Evolutionary conservation across 768 basidiomycete species (phyloP).

Genomic region (Chalciporus piperatus): DNA sequence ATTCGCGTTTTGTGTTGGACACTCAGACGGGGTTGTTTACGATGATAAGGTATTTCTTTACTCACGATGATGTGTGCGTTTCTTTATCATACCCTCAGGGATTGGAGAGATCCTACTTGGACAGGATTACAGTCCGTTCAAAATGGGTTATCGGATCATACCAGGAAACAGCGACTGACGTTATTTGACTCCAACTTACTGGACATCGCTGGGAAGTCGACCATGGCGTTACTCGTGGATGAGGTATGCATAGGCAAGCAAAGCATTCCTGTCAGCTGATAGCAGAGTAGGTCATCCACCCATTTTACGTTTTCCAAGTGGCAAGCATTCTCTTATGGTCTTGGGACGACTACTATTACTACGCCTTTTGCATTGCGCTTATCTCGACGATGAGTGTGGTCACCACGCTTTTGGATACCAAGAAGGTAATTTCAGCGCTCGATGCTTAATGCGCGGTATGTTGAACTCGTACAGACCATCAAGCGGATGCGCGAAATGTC

Average conservation of each 20-base stretch:
- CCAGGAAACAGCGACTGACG: slow-evolving; percentile 60
- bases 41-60: slow-evolving; percentile 64
- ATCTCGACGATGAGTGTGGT: slow-evolving; percentile 83
- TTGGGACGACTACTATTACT: slow-evolving; percentile 93
- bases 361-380: slow-evolving; percentile 93
- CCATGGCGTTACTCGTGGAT: slow-evolving; percentile 74
- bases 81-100: slow-evolving; percentile 43
- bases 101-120: slow-evolving; percentile 89
- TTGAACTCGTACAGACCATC: slow-evolving; percentile 61
- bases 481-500: slow-evolving; percentile 96
- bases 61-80: neutral
- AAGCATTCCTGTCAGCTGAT: slow-evolving; percentile 1
- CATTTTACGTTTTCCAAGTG: slow-evolving; percentile 98
- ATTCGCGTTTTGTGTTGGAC: slow-evolving; percentile 87
- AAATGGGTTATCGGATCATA: slow-evolving; percentile 53
- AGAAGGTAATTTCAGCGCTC: slow-evolving; percentile 53
- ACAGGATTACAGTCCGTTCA: slow-evolving; percentile 58
- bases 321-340: slow-evolving; percentile 94
- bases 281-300: slow-evolving; percentile 74
- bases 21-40: slow-evolving; percentile 77
- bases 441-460: neutral
- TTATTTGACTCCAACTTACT: slow-evolving; percentile 87
- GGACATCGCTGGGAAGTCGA: slow-evolving; percentile 86
- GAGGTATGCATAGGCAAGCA: slow-evolving; percentile 57
- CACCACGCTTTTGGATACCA: slow-evolving; percentile 89